Conservation (phyloP, 768 basidiomycete genomes). For the Suillus fuscotomentosus region DNA sequence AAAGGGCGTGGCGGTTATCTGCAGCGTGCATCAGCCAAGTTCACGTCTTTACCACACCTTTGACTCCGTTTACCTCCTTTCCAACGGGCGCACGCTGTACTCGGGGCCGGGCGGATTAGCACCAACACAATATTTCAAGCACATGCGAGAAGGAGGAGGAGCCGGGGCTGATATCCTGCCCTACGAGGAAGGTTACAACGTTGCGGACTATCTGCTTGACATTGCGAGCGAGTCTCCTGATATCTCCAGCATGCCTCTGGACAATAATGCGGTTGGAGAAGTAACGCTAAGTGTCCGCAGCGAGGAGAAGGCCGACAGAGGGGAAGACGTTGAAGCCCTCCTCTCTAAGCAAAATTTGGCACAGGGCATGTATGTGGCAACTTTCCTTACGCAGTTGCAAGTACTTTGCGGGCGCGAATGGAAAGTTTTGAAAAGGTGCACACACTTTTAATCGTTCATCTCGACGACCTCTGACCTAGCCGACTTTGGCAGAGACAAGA, state of each 20-base stretch:
- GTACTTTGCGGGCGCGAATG: conserved; percentile 81
- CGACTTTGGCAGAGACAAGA: conserved; percentile 62
- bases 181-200: conserved; percentile 82
- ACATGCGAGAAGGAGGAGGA: conserved; percentile 18
- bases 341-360: conserved; percentile 13
- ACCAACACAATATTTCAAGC: conserved; percentile 67
- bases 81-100: conserved; percentile 77
- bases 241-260: conserved; percentile 27
- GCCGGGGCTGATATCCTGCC: conserved; percentile 37
- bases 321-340: conserved; percentile 20
- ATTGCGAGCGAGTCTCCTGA: conserved; percentile 70
- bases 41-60: conserved; percentile 86
- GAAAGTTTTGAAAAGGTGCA: conserved; percentile 72
- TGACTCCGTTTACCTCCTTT: conserved; percentile 75
- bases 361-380: conserved; percentile 54
- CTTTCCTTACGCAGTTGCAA: conserved; percentile 88
- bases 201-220: conserved; percentile 91
- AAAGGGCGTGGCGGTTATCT: conserved; percentile 78
- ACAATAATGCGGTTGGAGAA: conserved; percentile 5
- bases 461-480: neutral
- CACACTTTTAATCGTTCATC: neutral
- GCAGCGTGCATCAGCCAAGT: conserved; percentile 87
- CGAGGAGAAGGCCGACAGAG: conserved; percentile 14
- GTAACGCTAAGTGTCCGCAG: conserved; percentile 9
- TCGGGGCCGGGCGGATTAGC: conserved; percentile 71